Evolutionary conservation across 2,329 filamentous ascomycete species (phyloP).

Genomic region (Aspergillus hiratsukae): DNA sequence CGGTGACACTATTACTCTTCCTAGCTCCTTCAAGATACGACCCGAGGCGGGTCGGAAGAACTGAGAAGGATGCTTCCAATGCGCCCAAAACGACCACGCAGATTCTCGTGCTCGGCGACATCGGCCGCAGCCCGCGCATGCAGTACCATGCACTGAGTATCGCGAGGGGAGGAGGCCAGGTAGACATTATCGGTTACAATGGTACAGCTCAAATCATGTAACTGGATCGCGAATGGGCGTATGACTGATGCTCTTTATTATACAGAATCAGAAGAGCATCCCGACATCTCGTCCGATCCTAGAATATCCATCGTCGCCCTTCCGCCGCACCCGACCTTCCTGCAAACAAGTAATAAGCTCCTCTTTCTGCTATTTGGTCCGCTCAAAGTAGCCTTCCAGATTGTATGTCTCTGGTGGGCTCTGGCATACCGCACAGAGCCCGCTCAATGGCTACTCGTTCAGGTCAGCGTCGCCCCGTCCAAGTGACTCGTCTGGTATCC

Average conservation of each 20-base stretch:
- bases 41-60: constrained; percentile 26
- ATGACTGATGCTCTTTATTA: constrained; percentile 4
- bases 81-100: constrained; percentile 56
- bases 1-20: constrained; percentile 49
- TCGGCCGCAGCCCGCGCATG: constrained; percentile 95
- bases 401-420: constrained; percentile 64
- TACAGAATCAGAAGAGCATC: constrained; percentile 73
- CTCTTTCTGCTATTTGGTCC: constrained; percentile 76
- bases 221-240: neutral
- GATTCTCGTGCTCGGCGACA: constrained; percentile 88
- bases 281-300: constrained; percentile 65
- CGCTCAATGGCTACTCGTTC: constrained; percentile 78
- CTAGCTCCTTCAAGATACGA: constrained; percentile 52
- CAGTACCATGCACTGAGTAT: constrained; percentile 96
- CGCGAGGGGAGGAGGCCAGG: constrained; percentile 71
- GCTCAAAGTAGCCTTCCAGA: constrained; percentile 80
- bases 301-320: constrained; percentile 70
- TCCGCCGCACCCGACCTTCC: constrained; percentile 59
- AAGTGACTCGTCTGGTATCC: neutral
- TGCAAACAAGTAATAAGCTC: constrained; percentile 64
- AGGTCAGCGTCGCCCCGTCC: constrained; percentile 43
- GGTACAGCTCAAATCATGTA: constrained; percentile 47
- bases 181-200: constrained; percentile 83
- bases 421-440: constrained; percentile 72
- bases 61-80: constrained; percentile 19